Evolutionary conservation across 2,329 filamentous ascomycete species (phyloP), one percentile per base, ranked within the genome.

Genomic region (Aureobasidium musti): DNA sequence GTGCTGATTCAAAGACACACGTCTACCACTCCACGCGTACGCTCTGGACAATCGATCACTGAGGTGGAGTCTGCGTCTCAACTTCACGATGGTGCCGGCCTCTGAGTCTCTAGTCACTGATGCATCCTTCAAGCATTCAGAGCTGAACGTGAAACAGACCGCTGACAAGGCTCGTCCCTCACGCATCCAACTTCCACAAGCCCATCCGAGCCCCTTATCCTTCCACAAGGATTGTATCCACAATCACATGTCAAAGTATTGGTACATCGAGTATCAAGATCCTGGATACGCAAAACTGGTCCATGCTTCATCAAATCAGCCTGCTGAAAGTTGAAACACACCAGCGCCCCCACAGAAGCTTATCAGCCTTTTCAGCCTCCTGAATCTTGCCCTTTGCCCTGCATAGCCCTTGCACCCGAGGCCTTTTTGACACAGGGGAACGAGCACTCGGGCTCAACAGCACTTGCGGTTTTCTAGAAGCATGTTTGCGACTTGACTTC

Each of bases 311-410:
- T 54, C 8, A 41, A 37, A 19, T 56, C 53, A 41, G 53, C 53
- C 53, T 41, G 14, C 35, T 56, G 53, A 56, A 56, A 56, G 14
- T 23, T 56, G 53, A 56, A 56, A 56, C 53, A 33, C 53, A 41
- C 35, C 53, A 52, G 2, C 49, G 8, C 26, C 26, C 17, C 10
- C 35, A 7, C 26, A 23, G 39, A 56, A 56, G 53, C 53, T 56
- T 56, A n/a, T n/a, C n/a, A 5, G 30, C 28, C 26, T 26, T 56
- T 26, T 56, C 52, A 56, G 52, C 52, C 52, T 56, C 52, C 33
- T 47, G 14, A 41, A 39, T 41, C 35, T 30, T 41, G 52, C 53
- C 53, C 53, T 54, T 13, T 11, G 8, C 21, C 30, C 10, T 54
- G 52, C 33, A 23, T 54, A 19, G 19, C n/a, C 2, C 3, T 33